Conservation (phyloP, 179 eudicot genomes). For the Silene noctiflora region DNA sequence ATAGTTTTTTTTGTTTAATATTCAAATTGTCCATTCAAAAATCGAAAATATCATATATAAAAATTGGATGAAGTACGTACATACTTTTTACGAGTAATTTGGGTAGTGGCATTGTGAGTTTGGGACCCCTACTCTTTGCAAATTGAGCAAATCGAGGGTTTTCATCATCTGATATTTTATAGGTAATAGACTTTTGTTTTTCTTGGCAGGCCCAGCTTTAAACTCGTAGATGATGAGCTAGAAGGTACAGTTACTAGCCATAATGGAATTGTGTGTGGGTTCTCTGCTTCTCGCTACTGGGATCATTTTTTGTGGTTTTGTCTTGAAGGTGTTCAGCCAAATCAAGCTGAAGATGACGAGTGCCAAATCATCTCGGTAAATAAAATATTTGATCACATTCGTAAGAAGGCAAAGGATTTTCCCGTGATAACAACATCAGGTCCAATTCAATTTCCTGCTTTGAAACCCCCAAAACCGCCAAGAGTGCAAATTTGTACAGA, state of each 20-base stretch:
- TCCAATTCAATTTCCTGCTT: constrained; percentile 39
- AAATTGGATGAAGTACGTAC: neutral
- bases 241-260: constrained; percentile 46
- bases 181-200: constrained; percentile 4
- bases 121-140: neutral
- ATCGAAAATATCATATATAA: neutral
- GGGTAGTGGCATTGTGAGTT: neutral
- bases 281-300: constrained; percentile 24
- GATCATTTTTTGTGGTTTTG: constrained; percentile 10
- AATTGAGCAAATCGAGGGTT: neutral
- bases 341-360: constrained; percentile 31
- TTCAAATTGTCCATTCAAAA: neutral
- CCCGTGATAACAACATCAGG: constrained; percentile 39
- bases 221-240: constrained; percentile 68
- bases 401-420: constrained; percentile 46
- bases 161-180: neutral
- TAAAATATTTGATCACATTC: constrained; percentile 42
- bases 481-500: constrained; percentile 43
- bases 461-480: constrained; percentile 42
- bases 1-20: neutral
- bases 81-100: neutral
- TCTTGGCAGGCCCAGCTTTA: constrained; percentile 74
- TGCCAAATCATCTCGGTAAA: constrained; percentile 35
- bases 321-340: constrained; percentile 28
- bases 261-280: constrained; percentile 3